Base-by-base conservation (phyloP, 192 early-diverging fungal genomes). In the Geranomyces michiganensis region DNA sequence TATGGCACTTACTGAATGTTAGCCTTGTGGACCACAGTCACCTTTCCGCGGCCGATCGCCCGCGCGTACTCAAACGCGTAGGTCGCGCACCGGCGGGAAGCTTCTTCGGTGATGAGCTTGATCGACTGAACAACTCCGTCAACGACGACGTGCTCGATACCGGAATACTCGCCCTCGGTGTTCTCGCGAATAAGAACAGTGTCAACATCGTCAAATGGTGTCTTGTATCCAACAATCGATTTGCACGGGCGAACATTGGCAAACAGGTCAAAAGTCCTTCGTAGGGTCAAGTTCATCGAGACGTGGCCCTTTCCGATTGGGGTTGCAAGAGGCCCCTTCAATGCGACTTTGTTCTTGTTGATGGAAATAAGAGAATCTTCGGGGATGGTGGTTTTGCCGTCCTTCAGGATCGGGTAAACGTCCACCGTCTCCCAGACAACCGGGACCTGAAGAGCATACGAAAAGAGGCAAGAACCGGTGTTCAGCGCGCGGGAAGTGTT, bases 121-220 rank as follows among this genome's bases (percentile, higher is more conserved):
- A 99, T 97, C 72, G 93, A 95, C 85, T 99, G 97, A 67, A 99
- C 94, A 63, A 97, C 95, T 48, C 97, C 97, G 75, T 92, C 88
- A 56, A 98, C 92, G 5, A 98, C 93, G 78, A 88, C 65, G 49
- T 70, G 67, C 84, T 99, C 96, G 76, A 99, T 97, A 45, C 97
- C 97, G 77, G 93, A 96, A 88, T 99, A 99, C 84, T 99, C 97
- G 71, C 97, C 97, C 84, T 99, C 97, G 22, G 97, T 99, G 90
- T 99, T 99, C 81, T 99, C 97, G 79, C 97, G 93, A 79, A 99
- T 99, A 71, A 99, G 86, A 47, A 99, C 97, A 19, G 95, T 94
- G 85, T 99, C 88, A 60, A 99, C 97, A 77, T 97, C 90, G 70
- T 93, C 91, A 78, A 97, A 97, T 58, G 91, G 92, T 26, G 97